phyloP scores from a whole-genome alignment of 495 filamentous ascomycete species.

The Copromyces sp. region DNA sequence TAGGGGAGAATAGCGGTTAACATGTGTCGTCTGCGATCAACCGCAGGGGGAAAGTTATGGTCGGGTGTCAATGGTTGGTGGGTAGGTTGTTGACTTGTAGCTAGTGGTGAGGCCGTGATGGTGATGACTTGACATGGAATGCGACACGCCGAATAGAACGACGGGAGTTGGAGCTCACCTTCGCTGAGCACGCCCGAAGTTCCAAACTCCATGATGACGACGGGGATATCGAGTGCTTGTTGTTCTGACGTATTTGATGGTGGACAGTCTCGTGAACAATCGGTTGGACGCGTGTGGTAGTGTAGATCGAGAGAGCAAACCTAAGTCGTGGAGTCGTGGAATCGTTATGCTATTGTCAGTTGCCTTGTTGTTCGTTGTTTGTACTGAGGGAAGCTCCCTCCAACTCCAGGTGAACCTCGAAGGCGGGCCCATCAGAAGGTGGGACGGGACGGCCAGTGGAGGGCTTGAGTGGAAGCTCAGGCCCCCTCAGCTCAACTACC shows the following conservation, averaged over 20 bases:
- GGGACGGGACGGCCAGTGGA: constrained; percentile 1
- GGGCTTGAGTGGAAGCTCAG: constrained; percentile 21
- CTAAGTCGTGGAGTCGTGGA: neutral
- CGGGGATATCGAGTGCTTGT: constrained; percentile 4
- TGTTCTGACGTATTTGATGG: neutral
- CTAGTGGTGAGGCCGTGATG: neutral
- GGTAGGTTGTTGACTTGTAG: neutral
- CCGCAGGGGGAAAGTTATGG: neutral
- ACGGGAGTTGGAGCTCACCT: constrained; percentile 35
- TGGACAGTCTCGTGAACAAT: neutral
- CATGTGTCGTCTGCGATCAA: constrained; percentile 3
- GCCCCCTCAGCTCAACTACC: constrained; percentile 33
- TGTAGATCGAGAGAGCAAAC: neutral
- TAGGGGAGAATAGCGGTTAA: constrained; percentile 7
- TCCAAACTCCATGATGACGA: constrained; percentile 44
- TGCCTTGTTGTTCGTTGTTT: neutral
- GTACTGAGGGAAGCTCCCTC: constrained; percentile 1
- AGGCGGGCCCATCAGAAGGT: neutral
- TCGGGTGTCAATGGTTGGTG: neutral
- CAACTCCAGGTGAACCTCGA: neutral
- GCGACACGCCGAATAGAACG: neutral
- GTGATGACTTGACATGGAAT: neutral
- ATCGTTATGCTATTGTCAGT: neutral
- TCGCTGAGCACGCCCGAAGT: constrained; percentile 60
- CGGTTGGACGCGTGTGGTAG: neutral